phyloP scores from a whole-genome alignment of 139 green algal genomes.

The Auxenochlorella protothecoides region DNA sequence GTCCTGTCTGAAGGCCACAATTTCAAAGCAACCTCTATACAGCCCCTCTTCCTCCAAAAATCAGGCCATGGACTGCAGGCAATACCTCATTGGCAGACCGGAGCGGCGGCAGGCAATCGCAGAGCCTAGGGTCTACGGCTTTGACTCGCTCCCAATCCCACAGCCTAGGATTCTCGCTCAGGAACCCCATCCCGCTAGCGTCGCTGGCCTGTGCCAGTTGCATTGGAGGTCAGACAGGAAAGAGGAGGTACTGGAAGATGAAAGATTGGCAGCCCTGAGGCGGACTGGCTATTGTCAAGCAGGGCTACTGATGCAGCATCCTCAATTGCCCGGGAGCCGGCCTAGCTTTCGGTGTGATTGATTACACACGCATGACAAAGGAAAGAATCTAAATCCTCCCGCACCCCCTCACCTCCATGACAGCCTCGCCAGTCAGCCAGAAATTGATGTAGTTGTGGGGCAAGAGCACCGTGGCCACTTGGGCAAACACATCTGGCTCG shows the following conservation, averaged over 20 bases:
- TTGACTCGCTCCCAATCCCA: conserved; percentile 36
- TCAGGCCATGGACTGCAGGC: neutral
- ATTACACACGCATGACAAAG: no score
- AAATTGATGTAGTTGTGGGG: conserved; percentile 83
- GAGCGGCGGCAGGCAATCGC: conserved; percentile 40
- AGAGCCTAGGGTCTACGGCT: conserved; percentile 34
- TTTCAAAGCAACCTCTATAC: no score
- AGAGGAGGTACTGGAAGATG: neutral
- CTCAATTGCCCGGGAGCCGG: no score
- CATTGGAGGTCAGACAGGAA: neutral
- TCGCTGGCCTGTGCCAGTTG: conserved; percentile 36
- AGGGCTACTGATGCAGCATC: no score
- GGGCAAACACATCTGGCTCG: conserved; percentile 59
- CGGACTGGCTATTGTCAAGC: no score
- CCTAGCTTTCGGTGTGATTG: no score
- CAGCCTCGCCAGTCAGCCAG: conserved; percentile 41
- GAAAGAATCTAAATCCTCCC: no score
- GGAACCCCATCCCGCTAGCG: conserved; percentile 60
- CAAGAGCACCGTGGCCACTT: conserved; percentile 50
- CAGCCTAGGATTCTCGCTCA: conserved; percentile 36
- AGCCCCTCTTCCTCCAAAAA: neutral
- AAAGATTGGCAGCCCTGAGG: no score
- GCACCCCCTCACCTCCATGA: conserved; percentile 33
- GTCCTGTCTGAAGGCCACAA: no score
- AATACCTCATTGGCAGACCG: conserved; percentile 43